Evolutionary conservation across 768 basidiomycete species (phyloP).

Genomic region (Agaricus subrufescens): DNA sequence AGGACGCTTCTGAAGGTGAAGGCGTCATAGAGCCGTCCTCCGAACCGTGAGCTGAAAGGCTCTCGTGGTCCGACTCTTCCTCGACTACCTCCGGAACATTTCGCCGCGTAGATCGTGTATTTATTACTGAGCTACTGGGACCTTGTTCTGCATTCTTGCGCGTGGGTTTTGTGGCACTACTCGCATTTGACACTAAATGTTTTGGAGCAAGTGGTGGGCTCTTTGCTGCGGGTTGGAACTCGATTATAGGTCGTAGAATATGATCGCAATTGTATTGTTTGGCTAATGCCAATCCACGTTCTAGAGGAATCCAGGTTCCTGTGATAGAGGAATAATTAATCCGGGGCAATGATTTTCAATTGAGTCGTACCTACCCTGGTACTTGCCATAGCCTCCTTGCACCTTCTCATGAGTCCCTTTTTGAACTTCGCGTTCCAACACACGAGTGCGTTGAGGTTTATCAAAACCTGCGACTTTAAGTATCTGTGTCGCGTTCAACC

Average conservation of each 20-base stretch:
- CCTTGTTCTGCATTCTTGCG: constrained; percentile 40
- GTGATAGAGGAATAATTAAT: constrained; percentile 7
- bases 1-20: constrained; percentile 81
- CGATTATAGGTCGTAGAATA: constrained; percentile 87
- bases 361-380: constrained; percentile 69
- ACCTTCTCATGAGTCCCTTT: constrained; percentile 99
- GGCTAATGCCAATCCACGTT: constrained; percentile 79
- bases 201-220: constrained; percentile 96
- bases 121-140: constrained; percentile 31
- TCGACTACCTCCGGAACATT: constrained; percentile 40
- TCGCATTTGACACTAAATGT: constrained; percentile 78
- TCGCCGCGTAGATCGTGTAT: constrained; percentile 60
- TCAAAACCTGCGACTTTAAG: constrained; percentile 99
- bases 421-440: constrained; percentile 96
- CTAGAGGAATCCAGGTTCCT: constrained; percentile 99
- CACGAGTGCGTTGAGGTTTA: constrained; percentile 96
- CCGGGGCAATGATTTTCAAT: constrained; percentile 13
- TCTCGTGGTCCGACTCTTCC: constrained; percentile 61
- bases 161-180: constrained; percentile 33
- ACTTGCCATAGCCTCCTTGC: constrained; percentile 98
- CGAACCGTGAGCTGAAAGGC: constrained; percentile 66
- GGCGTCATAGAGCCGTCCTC: constrained; percentile 89
- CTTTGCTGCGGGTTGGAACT: constrained; percentile 84
- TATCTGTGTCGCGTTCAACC: constrained; percentile 99
- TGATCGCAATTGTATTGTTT: constrained; percentile 91